phyloP scores from a whole-genome alignment of 1,284 basidiomycete species.

The Prillingera fragicola region DNA sequence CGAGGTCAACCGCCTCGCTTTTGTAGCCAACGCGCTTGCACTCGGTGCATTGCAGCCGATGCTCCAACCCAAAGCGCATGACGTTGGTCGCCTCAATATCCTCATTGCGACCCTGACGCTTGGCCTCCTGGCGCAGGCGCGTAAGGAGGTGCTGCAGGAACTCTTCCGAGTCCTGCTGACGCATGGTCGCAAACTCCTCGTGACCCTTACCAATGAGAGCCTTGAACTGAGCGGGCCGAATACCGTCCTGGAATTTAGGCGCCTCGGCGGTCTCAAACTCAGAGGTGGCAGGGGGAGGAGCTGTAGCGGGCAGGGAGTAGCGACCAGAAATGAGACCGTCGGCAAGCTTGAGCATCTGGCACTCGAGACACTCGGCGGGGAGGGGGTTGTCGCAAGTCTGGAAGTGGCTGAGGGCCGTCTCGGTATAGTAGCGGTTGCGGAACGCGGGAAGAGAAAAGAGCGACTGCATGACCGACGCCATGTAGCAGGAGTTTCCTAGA shows the following conservation, averaged over 20 bases:
- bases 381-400: constrained; percentile 61
- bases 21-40: constrained; percentile 88
- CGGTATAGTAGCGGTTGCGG: constrained; percentile 63
- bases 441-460: constrained; percentile 78
- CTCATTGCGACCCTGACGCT: constrained; percentile 50
- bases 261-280: constrained; percentile 35
- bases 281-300: constrained; percentile 27
- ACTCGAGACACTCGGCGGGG: constrained; percentile 83
- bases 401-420: constrained; percentile 56
- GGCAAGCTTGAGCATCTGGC: constrained; percentile 87
- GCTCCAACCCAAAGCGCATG: constrained; percentile 79
- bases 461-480: constrained; percentile 87
- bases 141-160: constrained; percentile 80
- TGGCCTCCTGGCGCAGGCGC: constrained; percentile 61
- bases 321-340: constrained; percentile 90
- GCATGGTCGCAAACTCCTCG: constrained; percentile 92
- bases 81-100: constrained; percentile 61
- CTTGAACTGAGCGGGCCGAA: constrained; percentile 83
- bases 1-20: constrained; percentile 68
- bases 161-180: constrained; percentile 95
- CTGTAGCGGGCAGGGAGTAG: constrained; percentile 64
- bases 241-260: constrained; percentile 71
- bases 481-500: constrained; percentile 96
- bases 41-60: constrained; percentile 71
- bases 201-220: constrained; percentile 86